These are phyloP conservation scores for Eucalyptus cloeziana DNA, from an alignment of 345 rosid genomes.

Conservation along the genomic window DNA sequence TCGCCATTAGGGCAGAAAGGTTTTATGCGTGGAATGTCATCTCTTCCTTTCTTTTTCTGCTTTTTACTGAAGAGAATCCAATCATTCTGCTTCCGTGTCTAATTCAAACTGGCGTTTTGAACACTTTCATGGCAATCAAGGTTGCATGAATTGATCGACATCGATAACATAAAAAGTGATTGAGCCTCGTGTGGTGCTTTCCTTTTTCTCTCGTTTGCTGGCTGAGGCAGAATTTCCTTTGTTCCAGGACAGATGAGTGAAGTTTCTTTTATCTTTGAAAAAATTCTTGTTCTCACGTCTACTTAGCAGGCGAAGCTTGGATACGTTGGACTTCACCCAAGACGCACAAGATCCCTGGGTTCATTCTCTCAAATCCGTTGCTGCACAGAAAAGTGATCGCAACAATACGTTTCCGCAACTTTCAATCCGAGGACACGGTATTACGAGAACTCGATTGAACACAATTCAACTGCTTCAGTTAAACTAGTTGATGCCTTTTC, in stretches of 20 bases:
- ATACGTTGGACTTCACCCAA: background rate
- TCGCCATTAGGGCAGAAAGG: slow-evolving; percentile 21
- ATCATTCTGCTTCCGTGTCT: background rate
- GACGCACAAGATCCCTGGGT: background rate
- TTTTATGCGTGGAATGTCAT: slow-evolving; percentile 5
- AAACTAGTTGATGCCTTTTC: background rate
- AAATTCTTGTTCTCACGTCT: background rate
- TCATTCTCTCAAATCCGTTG: background rate
- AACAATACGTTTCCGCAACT: background rate
- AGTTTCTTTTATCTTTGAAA: background rate
- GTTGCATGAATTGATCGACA: background rate
- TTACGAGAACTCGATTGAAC: background rate
- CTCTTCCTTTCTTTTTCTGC: slow-evolving; percentile 1
- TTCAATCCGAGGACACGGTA: background rate
- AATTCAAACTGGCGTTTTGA: background rate
- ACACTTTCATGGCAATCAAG: background rate
- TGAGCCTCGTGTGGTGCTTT: background rate
- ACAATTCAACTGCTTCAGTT: background rate
- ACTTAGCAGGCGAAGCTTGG: background rate
- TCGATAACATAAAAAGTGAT: background rate
- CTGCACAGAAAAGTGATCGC: background rate
- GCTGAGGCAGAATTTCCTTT: background rate
- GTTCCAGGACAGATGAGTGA: background rate
- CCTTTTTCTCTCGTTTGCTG: background rate
- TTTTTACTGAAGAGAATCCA: slow-evolving; percentile 17